These are phyloP conservation scores for Nothophytophthora sp. DNA, from an alignment of 352 stramenopile species.

Conservation along the genomic window DNA sequence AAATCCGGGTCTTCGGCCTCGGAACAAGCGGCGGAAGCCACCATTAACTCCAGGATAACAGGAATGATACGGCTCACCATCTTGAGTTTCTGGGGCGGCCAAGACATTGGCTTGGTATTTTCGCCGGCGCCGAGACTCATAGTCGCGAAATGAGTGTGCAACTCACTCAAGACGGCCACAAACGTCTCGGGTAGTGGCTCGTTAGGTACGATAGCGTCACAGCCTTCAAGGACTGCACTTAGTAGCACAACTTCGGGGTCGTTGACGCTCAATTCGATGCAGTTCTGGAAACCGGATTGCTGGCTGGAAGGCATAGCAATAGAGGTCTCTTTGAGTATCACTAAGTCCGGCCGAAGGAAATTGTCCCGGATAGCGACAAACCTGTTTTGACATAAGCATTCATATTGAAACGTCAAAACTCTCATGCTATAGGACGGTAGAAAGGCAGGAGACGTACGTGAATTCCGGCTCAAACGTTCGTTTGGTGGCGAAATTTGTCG, in stretches of 20 bases:
- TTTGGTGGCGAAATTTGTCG: conserved; percentile 46
- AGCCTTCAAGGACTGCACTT: conserved; percentile 21
- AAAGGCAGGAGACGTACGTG: conserved; percentile 39
- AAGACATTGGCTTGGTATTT: conserved; percentile 16
- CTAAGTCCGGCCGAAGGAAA: conserved; percentile 49
- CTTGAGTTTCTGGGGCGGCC: conserved; percentile 36
- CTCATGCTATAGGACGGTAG: too few relatives aligned
- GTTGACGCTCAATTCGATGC: conserved; percentile 35
- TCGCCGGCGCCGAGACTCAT: background rate
- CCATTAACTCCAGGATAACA: conserved; percentile 37
- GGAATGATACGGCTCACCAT: conserved; percentile 36
- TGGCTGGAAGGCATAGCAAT: conserved; percentile 12
- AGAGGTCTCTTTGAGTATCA: conserved; percentile 50
- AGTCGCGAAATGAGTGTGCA: conserved; percentile 36
- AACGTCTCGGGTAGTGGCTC: conserved; percentile 41
- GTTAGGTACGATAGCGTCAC: conserved; percentile 37
- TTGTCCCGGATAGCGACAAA: conserved; percentile 59
- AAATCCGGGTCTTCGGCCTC: conserved; percentile 17
- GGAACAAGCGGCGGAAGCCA: conserved; percentile 25
- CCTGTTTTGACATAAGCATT: conserved; percentile 11
- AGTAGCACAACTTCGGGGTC: conserved; percentile 50
- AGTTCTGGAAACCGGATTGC: conserved; percentile 31
- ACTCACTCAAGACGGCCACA: conserved; percentile 31
- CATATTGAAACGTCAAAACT: background rate
- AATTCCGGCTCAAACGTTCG: conserved; percentile 39